A percentile compares a stretch with the other conserved stretches of the same genome.
Evolutionary conservation across 2,329 filamentous ascomycete genomes (phyloP).

Genomic region (Anthostomella pinea): DNA sequence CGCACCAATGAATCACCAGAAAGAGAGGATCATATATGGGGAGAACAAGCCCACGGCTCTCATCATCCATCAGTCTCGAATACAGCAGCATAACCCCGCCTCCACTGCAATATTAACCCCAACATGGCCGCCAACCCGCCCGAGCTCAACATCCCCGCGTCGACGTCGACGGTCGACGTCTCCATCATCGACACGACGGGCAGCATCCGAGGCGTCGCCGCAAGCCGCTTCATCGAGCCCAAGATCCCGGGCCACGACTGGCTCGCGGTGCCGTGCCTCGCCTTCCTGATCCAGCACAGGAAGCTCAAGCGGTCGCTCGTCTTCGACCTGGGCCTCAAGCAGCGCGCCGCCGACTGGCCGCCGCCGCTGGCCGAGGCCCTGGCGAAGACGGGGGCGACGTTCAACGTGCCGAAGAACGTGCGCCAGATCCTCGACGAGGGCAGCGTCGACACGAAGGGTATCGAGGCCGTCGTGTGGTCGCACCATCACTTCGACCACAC

Average conservation of each 20-base stretch:
- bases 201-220: slow-evolving; percentile 20
- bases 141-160: slow-evolving; percentile 32
- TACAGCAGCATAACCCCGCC: no score
- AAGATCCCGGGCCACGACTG: slow-evolving; percentile 29
- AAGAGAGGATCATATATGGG: no score
- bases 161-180: slow-evolving; percentile 30
- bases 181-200: slow-evolving; percentile 33
- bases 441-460: slow-evolving; percentile 17
- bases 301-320: slow-evolving; percentile 21
- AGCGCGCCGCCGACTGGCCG: slow-evolving; percentile 18
- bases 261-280: slow-evolving; percentile 20
- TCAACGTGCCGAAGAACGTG: slow-evolving; percentile 16
- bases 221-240: slow-evolving; percentile 26
- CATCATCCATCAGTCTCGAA: no score
- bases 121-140: no score
- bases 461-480: slow-evolving; percentile 26
- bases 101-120: no score
- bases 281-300: slow-evolving; percentile 25
- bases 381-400: slow-evolving; percentile 1
- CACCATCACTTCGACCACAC: slow-evolving; percentile 25
- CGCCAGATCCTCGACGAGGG: slow-evolving; percentile 22
- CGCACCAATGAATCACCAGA: no score
- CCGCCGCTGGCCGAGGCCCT: slow-evolving; percentile 1
- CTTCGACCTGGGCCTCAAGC: slow-evolving; percentile 24
- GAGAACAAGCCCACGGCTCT: no score